Conservation (phyloP, 2,329 filamentous ascomycete species). For the Exophiala oligosperma region DNA sequence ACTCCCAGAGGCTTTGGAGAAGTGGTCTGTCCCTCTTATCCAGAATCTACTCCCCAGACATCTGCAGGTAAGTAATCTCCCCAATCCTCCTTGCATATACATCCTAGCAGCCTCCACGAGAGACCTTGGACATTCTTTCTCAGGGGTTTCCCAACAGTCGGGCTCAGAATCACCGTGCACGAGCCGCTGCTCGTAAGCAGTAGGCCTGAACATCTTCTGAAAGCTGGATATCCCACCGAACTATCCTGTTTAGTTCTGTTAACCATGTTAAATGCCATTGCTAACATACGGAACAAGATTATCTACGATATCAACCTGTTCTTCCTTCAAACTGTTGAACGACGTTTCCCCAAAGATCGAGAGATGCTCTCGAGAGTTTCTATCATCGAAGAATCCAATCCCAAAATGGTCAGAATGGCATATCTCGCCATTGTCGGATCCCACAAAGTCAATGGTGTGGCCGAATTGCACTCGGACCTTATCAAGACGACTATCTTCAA, state of each 20-base stretch:
- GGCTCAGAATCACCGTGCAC: no score
- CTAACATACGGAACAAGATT: slow-evolving; percentile 48
- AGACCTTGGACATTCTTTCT: no score
- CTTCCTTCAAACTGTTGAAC: slow-evolving; percentile 90
- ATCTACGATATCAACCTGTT: slow-evolving; percentile 97
- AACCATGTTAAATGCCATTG: slow-evolving; percentile 6
- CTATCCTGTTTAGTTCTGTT: no score
- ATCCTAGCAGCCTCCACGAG: no score
- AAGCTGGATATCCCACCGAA: no score
- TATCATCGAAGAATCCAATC: slow-evolving; percentile 94
- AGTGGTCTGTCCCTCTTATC: slow-evolving; percentile 92
- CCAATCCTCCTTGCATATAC: not conserved
- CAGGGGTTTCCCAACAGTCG: not conserved
- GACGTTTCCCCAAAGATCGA: slow-evolving; percentile 82
- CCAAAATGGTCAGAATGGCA: slow-evolving; percentile 98
- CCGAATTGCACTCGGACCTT: slow-evolving; percentile 93
- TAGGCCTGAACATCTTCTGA: no score
- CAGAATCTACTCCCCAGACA: slow-evolving; percentile 93
- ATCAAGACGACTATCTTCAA: slow-evolving; percentile 99
- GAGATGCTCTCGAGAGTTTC: slow-evolving; percentile 86
- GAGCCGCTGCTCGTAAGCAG: no score
- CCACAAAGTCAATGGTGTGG: slow-evolving; percentile 98
- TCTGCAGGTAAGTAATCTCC: slow-evolving; percentile 56
- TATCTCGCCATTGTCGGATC: slow-evolving; percentile 93
- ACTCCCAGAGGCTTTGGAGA: slow-evolving; percentile 93